Conservation (phyloP, 2,329 filamentous ascomycete species). For the Exophiala xenobiotica region DNA sequence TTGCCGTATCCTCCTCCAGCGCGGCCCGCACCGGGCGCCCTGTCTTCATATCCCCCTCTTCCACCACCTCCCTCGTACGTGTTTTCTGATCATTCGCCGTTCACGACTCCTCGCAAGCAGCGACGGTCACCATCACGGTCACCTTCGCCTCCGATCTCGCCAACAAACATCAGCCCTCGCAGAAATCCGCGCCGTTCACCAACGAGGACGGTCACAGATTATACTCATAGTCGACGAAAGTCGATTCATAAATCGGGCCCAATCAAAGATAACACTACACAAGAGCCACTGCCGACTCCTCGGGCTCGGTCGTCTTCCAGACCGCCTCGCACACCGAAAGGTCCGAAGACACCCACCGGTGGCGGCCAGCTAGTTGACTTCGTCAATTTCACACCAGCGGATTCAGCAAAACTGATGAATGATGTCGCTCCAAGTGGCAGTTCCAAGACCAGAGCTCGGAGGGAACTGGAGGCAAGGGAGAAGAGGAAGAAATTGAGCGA, state of each 20-base stretch:
- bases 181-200: slow-evolving; percentile 30
- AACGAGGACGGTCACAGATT: slow-evolving; percentile 31
- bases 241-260: slow-evolving; percentile 44
- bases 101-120: slow-evolving; percentile 33
- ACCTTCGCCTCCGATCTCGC: slow-evolving; percentile 42
- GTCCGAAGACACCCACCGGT: slow-evolving; percentile 32
- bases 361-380: slow-evolving; percentile 50
- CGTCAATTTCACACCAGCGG: slow-evolving; percentile 84
- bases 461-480: slow-evolving; percentile 84
- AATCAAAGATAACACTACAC: slow-evolving; percentile 31
- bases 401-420: slow-evolving; percentile 75
- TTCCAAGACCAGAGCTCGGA: slow-evolving; percentile 88
- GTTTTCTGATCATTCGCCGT: slow-evolving; percentile 38
- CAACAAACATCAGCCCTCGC: slow-evolving; percentile 37
- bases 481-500: slow-evolving; percentile 54
- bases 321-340: slow-evolving; percentile 31
- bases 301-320: slow-evolving; percentile 23
- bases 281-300: slow-evolving; percentile 32
- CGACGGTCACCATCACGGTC: slow-evolving; percentile 31
- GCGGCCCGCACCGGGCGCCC: slow-evolving; percentile 2
- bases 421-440: slow-evolving; percentile 90
- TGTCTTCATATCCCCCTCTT: slow-evolving; percentile 43
- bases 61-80: slow-evolving; percentile 39
- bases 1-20: slow-evolving; percentile 20
- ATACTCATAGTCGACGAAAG: slow-evolving; percentile 38